Base-by-base conservation (phyloP, 495 filamentous ascomycete species). In the Lasiosphaeria miniovina region DNA sequence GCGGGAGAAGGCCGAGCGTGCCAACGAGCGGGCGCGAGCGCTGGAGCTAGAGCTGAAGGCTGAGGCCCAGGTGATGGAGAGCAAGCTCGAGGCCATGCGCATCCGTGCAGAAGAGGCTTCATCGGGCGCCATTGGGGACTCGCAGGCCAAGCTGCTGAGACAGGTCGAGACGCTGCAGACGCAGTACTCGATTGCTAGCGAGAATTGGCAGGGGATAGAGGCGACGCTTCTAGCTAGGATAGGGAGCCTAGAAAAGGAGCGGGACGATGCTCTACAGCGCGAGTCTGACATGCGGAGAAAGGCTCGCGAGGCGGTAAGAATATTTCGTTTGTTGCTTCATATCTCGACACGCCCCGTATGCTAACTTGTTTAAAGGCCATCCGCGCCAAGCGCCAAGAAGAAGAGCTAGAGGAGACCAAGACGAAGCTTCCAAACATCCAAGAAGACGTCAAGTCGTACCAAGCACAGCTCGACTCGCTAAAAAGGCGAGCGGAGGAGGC, bases 161-260 rank as follows among this genome's bases (percentile, higher is more conserved):
- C 95, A 98, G 73, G 86, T 98, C 35, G 95, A 99, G 78, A 97
- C 90, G 3, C 75, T 99, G 52, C 95, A 98, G 74, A 93, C 89
- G 4, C 95, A 99, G 72, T 96, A 99, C 72, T 87, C 91, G 0
- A 85, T 91, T 53, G 94, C 95, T 3, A 93, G 90, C 61, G 92
- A 96, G 65, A 99, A 98, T 70, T 99, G 95, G 95, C 92, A 97
- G 60, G 90, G 91, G 0, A 89, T 98, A 50, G 93, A 99, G 64
- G 83, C 89, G 11, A 92, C 89, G 0, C 74, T 98, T 49, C 80
- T 90, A 40, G 81, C 88, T 24, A 81, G 91, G 49, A 79, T 95
- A 34, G 79, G 84, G 1, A 86, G 76, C 55, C 76, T 96, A 9
- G 94, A 99, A 68, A 91, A 87, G 67, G 95, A 99, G 66, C 78